Conservation (phyloP, 768 basidiomycete species). For the Phanerodontia chrysosporium region DNA sequence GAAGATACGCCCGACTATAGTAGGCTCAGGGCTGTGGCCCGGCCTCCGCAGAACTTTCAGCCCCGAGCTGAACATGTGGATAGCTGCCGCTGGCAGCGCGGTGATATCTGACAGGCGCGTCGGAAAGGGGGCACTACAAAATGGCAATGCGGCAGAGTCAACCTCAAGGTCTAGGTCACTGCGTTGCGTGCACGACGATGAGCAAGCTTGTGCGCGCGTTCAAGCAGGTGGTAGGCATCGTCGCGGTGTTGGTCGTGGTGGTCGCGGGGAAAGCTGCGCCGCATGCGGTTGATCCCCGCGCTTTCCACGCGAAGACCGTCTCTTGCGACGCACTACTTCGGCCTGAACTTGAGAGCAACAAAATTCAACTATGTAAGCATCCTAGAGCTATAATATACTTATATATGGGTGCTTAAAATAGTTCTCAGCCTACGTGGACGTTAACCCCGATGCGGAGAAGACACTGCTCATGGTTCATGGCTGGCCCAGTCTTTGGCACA, state of each 20-base stretch:
- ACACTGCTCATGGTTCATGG: conserved; percentile 71
- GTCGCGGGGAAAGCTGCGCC: not conserved
- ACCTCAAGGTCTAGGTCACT: not conserved
- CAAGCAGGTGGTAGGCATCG: not conserved
- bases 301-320: not conserved
- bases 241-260: not conserved
- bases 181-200: not conserved
- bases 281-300: not conserved
- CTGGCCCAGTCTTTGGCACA: conserved; percentile 76
- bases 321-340: not conserved
- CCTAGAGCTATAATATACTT: not conserved
- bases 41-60: too few relatives aligned
- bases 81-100: too few relatives aligned
- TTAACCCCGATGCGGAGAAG: conserved; percentile 49
- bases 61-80: too few relatives aligned
- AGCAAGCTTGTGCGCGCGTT: not conserved
- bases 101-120: not conserved
- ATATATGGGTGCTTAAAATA: not conserved
- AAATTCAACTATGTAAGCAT: not conserved
- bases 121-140: not conserved
- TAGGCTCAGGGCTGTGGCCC: too few relatives aligned
- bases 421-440: conserved; percentile 53
- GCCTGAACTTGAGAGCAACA: not conserved
- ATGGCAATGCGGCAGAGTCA: not conserved
- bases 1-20: too few relatives aligned